phyloP scores from a whole-genome alignment of 1,284 basidiomycete genomes.

The Leccinum angustisporum region DNA sequence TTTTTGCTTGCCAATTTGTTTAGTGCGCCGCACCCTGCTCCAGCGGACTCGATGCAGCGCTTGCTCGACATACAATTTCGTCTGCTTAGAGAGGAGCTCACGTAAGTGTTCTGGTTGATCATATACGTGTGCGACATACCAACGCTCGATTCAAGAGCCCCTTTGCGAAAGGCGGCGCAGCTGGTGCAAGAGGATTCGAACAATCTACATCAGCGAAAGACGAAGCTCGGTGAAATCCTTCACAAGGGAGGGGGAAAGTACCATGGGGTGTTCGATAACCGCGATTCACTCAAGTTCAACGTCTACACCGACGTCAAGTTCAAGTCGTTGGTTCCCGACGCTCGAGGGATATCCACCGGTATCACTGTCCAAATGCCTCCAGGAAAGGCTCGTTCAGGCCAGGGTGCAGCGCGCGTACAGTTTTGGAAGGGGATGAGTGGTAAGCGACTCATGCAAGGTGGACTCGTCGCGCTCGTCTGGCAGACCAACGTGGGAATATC shows the following conservation, averaged over 20 bases:
- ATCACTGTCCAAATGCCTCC: slow-evolving; percentile 51
- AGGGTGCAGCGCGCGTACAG: slow-evolving; percentile 34
- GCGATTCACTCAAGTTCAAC: slow-evolving; percentile 53
- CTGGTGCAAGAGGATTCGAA: slow-evolving; percentile 45
- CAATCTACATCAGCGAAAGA: slow-evolving; percentile 21
- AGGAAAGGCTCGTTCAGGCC: slow-evolving; percentile 46
- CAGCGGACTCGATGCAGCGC: slow-evolving; percentile 54
- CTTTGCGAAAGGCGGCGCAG: slow-evolving; percentile 50
- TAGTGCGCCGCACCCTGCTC: slow-evolving; percentile 59
- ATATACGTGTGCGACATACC: neutral
- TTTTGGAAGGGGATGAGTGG: slow-evolving; percentile 57
- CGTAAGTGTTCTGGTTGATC: slow-evolving; percentile 39
- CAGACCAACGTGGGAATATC: slow-evolving; percentile 29
- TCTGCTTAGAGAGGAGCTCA: slow-evolving; percentile 66
- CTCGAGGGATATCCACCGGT: slow-evolving; percentile 47
- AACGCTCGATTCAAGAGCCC: slow-evolving; percentile 39
- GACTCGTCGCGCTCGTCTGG: slow-evolving; percentile 56
- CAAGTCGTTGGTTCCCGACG: slow-evolving; percentile 41
- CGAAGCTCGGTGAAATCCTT: slow-evolving; percentile 38
- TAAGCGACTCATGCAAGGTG: slow-evolving; percentile 54
- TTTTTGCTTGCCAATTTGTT: slow-evolving; percentile 60
- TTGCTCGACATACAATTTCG: slow-evolving; percentile 72
- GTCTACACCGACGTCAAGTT: slow-evolving; percentile 54
- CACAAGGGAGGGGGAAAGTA: slow-evolving; percentile 49
- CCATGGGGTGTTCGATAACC: slow-evolving; percentile 36